These are phyloP conservation scores for Venturia nashicola DNA, from an alignment of 2,329 filamentous ascomycete genomes.

Conservation along the genomic window DNA sequence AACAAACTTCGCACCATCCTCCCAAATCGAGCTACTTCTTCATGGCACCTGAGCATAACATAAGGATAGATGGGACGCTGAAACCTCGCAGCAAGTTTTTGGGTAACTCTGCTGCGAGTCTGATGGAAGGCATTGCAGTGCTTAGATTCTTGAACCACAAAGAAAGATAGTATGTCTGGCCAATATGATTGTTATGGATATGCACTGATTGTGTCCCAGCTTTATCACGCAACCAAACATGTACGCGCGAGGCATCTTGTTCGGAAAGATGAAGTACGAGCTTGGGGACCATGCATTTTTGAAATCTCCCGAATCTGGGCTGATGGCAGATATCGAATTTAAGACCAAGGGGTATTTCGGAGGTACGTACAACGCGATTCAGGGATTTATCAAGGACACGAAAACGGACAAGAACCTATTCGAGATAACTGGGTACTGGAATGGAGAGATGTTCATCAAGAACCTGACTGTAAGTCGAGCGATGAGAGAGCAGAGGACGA, in stretches of 20 bases:
- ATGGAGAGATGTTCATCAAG: conserved; percentile 87
- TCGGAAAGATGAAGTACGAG: conserved; percentile 99
- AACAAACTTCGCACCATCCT: conserved; percentile 96
- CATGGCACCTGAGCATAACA: conserved; percentile 86
- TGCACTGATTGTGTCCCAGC: conserved; percentile 31
- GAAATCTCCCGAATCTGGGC: conserved; percentile 73
- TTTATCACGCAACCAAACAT: conserved; percentile 96
- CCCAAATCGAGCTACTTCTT: conserved; percentile 99
- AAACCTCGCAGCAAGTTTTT: conserved; percentile 93
- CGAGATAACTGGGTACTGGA: conserved; percentile 88
- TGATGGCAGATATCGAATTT: conserved; percentile 90
- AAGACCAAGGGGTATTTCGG: conserved; percentile 97
- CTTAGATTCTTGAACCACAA: conserved; percentile 72
- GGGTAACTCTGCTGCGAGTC: conserved; percentile 90
- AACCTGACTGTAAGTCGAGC: conserved; percentile 52
- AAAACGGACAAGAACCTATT: conserved; percentile 77
- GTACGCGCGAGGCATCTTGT: conserved; percentile 93
- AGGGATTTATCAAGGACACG: conserved; percentile 79
- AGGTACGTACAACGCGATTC: conserved; percentile 92
- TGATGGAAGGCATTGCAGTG: conserved; percentile 96
- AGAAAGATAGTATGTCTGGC: conserved; percentile 66
- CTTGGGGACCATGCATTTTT: conserved; percentile 93
- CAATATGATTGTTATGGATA: background rate
- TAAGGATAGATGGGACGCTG: conserved; percentile 88
- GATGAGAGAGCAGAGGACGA: background rate